These are phyloP conservation scores for Skeletonema grethae DNA, from an alignment of 108 stramenopile genomes.

Conservation along the genomic window DNA sequence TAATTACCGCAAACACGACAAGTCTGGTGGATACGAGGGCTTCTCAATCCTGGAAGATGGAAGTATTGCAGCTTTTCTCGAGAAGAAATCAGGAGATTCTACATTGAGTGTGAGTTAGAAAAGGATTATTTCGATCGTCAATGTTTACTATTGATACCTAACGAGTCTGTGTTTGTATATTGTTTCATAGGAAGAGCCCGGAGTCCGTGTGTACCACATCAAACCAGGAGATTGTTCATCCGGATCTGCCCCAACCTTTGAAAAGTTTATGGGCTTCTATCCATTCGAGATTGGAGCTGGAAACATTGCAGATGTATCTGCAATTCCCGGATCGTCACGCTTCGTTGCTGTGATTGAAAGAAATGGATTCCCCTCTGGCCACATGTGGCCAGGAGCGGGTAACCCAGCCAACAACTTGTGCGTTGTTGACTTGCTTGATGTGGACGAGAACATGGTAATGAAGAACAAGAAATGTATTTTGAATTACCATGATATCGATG, in stretches of 20 bases:
- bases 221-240: constrained; percentile 23
- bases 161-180: not conserved
- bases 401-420: constrained; percentile 49
- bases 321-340: constrained; percentile 37
- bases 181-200: constrained; percentile 30
- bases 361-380: constrained; percentile 41
- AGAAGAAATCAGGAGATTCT: constrained; percentile 40
- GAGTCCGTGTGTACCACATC: constrained; percentile 37
- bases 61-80: constrained; percentile 37
- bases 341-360: constrained; percentile 46
- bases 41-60: constrained; percentile 41
- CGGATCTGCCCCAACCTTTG: constrained; percentile 17
- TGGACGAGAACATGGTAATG: constrained; percentile 45
- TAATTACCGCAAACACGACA: constrained; percentile 39
- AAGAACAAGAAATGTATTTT: constrained; percentile 48
- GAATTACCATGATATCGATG: constrained; percentile 19
- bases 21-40: constrained; percentile 46
- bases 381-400: constrained; percentile 38
- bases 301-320: constrained; percentile 51
- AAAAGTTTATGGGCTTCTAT: constrained; percentile 41
- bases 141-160: not conserved
- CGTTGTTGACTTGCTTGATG: constrained; percentile 32
- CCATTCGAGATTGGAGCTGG: constrained; percentile 36
- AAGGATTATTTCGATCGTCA: not conserved
- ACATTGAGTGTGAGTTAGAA: constrained; percentile 11